Conservation (phyloP, 1,284 basidiomycete genomes). For the Anthracocystis panici-leucophaei region DNA sequence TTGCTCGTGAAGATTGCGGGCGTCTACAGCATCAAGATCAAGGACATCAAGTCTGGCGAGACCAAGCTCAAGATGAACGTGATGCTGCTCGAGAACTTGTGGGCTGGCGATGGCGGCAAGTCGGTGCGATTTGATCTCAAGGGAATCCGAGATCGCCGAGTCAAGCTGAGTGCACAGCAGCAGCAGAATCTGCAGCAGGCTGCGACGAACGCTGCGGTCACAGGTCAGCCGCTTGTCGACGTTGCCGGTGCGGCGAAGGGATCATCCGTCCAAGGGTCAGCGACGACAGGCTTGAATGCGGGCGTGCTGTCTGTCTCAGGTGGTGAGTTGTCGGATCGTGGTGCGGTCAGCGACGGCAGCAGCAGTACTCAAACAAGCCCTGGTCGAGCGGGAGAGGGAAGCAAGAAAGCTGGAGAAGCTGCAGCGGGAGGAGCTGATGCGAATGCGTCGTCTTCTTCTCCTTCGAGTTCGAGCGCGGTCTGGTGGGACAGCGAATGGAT, state of each 20-base stretch:
- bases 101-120: slow-evolving; percentile 53
- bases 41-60: slow-evolving; percentile 56
- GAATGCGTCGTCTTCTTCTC: slow-evolving; percentile 11
- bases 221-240: slow-evolving; percentile 24
- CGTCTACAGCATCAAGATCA: slow-evolving; percentile 65
- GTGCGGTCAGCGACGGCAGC: background rate
- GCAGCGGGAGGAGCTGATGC: slow-evolving; percentile 6
- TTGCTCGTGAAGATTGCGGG: slow-evolving; percentile 65
- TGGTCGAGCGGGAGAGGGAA: slow-evolving; percentile 4
- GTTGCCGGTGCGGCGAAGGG: slow-evolving; percentile 37
- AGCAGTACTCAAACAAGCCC: slow-evolving; percentile 13
- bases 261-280: slow-evolving; percentile 17
- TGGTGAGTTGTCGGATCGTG: background rate
- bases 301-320: slow-evolving; percentile 18
- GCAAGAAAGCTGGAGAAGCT: slow-evolving; percentile 5
- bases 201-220: slow-evolving; percentile 17
- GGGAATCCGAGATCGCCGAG: slow-evolving; percentile 60
- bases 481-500: slow-evolving; percentile 61
- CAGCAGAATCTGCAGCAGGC: slow-evolving; percentile 37
- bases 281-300: slow-evolving; percentile 25
- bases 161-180: slow-evolving; percentile 50
- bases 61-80: slow-evolving; percentile 62
- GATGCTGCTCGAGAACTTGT: slow-evolving; percentile 64
- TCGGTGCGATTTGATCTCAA: slow-evolving; percentile 61
- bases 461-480: slow-evolving; percentile 32